phyloP scores from a whole-genome alignment of 1,139 yeast species.

The Lipomyces yarrowii region DNA sequence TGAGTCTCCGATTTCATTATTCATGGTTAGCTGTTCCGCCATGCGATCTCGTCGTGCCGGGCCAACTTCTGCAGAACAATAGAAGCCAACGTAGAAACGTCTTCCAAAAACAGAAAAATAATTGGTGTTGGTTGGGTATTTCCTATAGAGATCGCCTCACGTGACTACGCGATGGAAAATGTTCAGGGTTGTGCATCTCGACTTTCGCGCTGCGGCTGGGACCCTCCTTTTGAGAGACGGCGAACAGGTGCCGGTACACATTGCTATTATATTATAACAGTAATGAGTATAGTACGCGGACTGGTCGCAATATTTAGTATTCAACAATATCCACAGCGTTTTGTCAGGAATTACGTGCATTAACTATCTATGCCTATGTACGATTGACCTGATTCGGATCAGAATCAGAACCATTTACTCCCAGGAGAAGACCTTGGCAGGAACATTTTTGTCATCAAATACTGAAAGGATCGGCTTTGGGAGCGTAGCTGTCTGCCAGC shows the following conservation, averaged over 20 bases:
- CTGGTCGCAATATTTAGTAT: neutral
- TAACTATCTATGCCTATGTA: neutral
- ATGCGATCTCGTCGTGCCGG: neutral
- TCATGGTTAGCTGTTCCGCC: neutral
- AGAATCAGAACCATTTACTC: neutral
- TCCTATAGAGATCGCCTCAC: neutral
- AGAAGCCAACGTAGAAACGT: neutral
- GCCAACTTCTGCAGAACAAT: neutral
- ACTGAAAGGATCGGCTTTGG: slow-evolving; percentile 2
- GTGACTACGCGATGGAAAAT: neutral
- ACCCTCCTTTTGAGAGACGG: too few species aligned
- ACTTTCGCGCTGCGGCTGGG: too few species aligned
- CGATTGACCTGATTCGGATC: neutral
- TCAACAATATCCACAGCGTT: neutral
- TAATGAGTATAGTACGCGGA: too few species aligned
- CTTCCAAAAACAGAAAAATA: neutral
- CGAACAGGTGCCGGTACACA: too few species aligned
- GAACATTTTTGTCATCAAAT: neutral
- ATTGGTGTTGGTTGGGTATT: neutral
- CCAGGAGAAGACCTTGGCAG: neutral
- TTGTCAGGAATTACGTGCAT: neutral
- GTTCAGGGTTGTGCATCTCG: too few species aligned
- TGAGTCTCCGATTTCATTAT: neutral
- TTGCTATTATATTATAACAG: too few species aligned
- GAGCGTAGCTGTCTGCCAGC: neutral